Base-by-base conservation (phyloP, 2,329 filamentous ascomycete genomes). In the Albifimbria verrucaria region DNA sequence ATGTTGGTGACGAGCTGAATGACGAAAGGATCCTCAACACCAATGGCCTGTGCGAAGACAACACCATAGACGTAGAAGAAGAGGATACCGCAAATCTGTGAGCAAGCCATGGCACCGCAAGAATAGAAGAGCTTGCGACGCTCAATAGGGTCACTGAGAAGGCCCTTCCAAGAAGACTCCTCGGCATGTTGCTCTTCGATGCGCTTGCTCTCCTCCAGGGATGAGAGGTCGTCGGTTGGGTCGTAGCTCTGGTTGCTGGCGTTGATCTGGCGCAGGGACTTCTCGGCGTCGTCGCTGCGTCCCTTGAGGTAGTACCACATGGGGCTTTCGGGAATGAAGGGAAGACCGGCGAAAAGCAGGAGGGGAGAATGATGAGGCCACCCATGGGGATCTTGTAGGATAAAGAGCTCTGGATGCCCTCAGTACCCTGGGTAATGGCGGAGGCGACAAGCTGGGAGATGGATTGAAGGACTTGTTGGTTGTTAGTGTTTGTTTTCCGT, bases 11-110 rank as follows among this genome's bases (percentile, higher is more conserved):
- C 72, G n/a, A 70, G 60, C 5, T 59, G 64, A 50, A 74, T 71
- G 28, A 65, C 61, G 58, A 70, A 71, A 5, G 71, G 65, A 20
- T 73, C 61, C 0, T 60, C 57, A 10, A 73, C 59, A 4, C 70
- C 70, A 22, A 74, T 71, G 2, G 63, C 60, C 55, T 73, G 60
- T 7, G 68, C 65, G 52, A 73, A 73, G 17, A 73, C 67, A 1
- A 68, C 67, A 2, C 71, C 71, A 49, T 69, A 74, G 28, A 62
- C 64, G 58, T 73, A 72, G 60, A 70, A 72, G 57, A 68, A 75
- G 39, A 70, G 67, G 51, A 76, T 75, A 21, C 73, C 73, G 61
- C 71, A 71, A 56, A 76, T 72, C 61, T 76, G 72, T 51, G 75
- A 72, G 1, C 70, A 67, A 45, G 70, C 62, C 64, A 75, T 66